A percentile compares a stretch with the other conserved stretches of the same genome.
phyloP scores from a whole-genome alignment of 495 filamentous ascomycete species.

The Hamigera avellanea region DNA sequence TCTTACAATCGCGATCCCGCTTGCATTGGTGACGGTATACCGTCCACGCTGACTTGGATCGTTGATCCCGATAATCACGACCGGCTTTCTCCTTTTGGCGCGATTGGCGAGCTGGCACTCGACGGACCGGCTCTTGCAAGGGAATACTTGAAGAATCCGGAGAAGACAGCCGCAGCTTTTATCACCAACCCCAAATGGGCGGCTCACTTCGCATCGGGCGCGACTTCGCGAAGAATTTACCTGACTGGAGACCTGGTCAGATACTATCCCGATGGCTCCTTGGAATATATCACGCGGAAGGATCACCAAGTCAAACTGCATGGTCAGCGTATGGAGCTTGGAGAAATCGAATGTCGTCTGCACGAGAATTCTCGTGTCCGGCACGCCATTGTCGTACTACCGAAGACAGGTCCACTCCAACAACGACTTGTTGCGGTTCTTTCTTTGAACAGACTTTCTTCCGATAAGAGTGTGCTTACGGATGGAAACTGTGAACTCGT shows the following conservation, averaged over 20 bases:
- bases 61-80: slow-evolving; percentile 38
- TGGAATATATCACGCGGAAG: slow-evolving; percentile 46
- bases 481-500: slow-evolving; percentile 26
- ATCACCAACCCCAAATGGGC: slow-evolving; percentile 27
- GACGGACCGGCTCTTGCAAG: slow-evolving; percentile 37
- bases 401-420: slow-evolving; percentile 26
- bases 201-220: slow-evolving; percentile 9
- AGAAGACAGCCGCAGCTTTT: slow-evolving; percentile 39
- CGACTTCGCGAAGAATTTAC: slow-evolving; percentile 25
- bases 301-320: slow-evolving; percentile 57
- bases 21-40: slow-evolving; percentile 38
- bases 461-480: slow-evolving; percentile 19
- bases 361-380: slow-evolving; percentile 19
- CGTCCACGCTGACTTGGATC: slow-evolving; percentile 40
- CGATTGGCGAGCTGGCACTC: slow-evolving; percentile 41
- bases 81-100: slow-evolving; percentile 37
- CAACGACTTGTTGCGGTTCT: slow-evolving; percentile 32
- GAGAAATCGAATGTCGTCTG: slow-evolving; percentile 34
- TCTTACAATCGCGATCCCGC: slow-evolving; percentile 21
- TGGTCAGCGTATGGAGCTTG: slow-evolving; percentile 58
- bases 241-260: slow-evolving; percentile 40
- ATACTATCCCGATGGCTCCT: slow-evolving; percentile 41
- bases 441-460: slow-evolving; percentile 21
- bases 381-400: slow-evolving; percentile 37
- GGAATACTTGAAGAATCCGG: slow-evolving; percentile 41